Conservation (phyloP, 768 basidiomycete genomes). For the Tricholoma hemisulphureum region DNA sequence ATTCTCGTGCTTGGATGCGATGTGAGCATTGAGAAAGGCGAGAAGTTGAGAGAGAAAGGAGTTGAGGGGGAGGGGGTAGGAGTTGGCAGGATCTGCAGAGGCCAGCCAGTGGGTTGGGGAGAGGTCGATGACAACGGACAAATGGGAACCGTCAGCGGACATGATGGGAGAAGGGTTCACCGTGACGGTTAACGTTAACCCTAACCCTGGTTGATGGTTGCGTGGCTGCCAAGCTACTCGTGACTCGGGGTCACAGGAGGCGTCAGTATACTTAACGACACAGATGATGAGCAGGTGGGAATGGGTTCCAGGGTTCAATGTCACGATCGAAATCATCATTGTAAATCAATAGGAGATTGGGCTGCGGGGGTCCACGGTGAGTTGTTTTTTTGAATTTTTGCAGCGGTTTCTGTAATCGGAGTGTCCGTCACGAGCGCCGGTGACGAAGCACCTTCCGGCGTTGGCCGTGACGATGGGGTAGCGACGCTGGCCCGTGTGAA, state of each 20-base stretch:
- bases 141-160: constrained; percentile 42
- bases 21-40: constrained; percentile 89
- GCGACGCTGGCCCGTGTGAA: constrained; percentile 55
- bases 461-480: constrained; percentile 59
- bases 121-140: constrained; percentile 84
- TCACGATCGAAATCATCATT: neutral
- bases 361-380: no score
- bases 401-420: constrained; percentile 35
- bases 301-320: constrained; percentile 2
- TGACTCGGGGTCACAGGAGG: neutral
- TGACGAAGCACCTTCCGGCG: constrained; percentile 57
- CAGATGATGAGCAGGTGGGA: neutral
- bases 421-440: constrained; percentile 55
- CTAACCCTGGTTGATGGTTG: neutral
- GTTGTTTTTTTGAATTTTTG: neutral
- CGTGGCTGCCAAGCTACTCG: neutral
- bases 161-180: neutral
- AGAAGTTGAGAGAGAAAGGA: constrained; percentile 82
- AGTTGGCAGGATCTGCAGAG: constrained; percentile 47
- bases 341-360: no score
- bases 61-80: constrained; percentile 59
- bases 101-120: constrained; percentile 85
- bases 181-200: neutral
- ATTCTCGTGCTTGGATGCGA: constrained; percentile 90
- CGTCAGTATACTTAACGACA: constrained; percentile 1